These are phyloP conservation scores for Microthyrium microscopicum DNA, from an alignment of 2,329 filamentous ascomycete genomes.

Conservation along the genomic window DNA sequence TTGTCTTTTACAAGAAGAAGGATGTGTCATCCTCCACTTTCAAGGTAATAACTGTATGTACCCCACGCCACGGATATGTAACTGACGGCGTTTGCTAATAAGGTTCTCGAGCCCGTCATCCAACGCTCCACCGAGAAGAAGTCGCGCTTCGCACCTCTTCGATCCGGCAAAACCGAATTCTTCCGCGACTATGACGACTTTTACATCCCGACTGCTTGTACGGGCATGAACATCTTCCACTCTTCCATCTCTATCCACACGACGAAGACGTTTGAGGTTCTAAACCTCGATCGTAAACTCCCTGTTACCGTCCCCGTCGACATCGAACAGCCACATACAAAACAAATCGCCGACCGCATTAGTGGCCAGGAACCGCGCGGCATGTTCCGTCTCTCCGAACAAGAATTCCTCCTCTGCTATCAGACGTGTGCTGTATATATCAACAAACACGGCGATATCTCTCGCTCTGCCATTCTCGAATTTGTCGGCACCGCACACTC, in stretches of 20 bases:
- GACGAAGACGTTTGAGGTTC: conserved; percentile 80
- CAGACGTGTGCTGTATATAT: conserved; percentile 95
- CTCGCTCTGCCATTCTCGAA: conserved; percentile 88
- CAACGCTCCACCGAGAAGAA: conserved; percentile 82
- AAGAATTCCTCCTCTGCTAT: conserved; percentile 76
- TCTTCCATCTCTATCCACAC: conserved; percentile 85
- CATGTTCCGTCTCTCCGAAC: conserved; percentile 81
- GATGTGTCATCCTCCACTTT: conserved; percentile 87
- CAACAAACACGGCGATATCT: conserved; percentile 95
- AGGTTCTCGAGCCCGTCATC: conserved; percentile 87
- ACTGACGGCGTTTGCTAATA: conserved; percentile 2
- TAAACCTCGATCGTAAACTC: conserved; percentile 94
- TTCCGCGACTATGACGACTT: conserved; percentile 99
- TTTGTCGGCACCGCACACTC: conserved; percentile 87
- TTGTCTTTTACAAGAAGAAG: conserved; percentile 94
- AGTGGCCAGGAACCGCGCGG: conserved; percentile 71
- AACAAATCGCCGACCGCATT: conserved; percentile 71
- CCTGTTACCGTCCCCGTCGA: conserved; percentile 90
- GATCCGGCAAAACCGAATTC: conserved; percentile 68
- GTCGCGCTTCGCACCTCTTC: conserved; percentile 40
- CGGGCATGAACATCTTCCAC: conserved; percentile 90
- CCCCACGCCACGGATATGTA: conserved; percentile 1
- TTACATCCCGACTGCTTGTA: conserved; percentile 92
- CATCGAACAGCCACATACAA: conserved; percentile 58
- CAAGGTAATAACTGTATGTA: conserved; percentile 31